Evolutionary conservation across 2,329 filamentous ascomycete species (phyloP), one percentile per base, ranked within the genome.

Genomic region (Botrytis byssoidea): DNA sequence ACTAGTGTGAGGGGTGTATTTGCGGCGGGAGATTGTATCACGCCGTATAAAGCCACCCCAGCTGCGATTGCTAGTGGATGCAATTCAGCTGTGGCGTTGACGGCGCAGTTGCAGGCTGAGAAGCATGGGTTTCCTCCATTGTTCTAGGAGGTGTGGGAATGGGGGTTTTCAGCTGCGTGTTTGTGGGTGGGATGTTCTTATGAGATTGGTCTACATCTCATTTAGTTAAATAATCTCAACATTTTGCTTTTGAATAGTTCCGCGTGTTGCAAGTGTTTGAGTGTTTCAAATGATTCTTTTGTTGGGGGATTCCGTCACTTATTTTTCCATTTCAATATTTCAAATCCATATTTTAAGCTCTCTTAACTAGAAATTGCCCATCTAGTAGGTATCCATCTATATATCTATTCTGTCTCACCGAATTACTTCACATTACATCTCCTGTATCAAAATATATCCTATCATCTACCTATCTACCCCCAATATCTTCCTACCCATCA

Each of bases 1-100:
- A 88, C 87, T 3, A 86, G 79, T 68, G 83, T 88, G 0, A 79
- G 81, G 2, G 88, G 88, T 0, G 85, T 87, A 4, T 88, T 86
- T 80, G 87, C 86, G 0, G 86, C 82, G 0, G 88, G 88, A 0
- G 88, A 90, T 42, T 72, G 64, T 55, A 46, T 64, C 20, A 51
- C 51, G 5, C 51, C 29, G 4, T 51, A 42, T 85, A 67, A 67
- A 44, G 65, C 42, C 37, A 67, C 42, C 14, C 65, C 29, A 4
- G 65, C 42, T 55, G 65, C 65, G 0, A 51, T 67, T 1, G 42
- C 44, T 12, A 67, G 65, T 2, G 65, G 65, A 9, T 67, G 44
- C 4, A 51, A 67, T 1, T 48, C 44, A 20, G 65, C 44, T 35
- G 44, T 67, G 65, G 65, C 29, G 5, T 35, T 48, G 3, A 67